Evolutionary conservation across 768 basidiomycete species (phyloP).

Genomic region (Sarcomyxa edulis): DNA sequence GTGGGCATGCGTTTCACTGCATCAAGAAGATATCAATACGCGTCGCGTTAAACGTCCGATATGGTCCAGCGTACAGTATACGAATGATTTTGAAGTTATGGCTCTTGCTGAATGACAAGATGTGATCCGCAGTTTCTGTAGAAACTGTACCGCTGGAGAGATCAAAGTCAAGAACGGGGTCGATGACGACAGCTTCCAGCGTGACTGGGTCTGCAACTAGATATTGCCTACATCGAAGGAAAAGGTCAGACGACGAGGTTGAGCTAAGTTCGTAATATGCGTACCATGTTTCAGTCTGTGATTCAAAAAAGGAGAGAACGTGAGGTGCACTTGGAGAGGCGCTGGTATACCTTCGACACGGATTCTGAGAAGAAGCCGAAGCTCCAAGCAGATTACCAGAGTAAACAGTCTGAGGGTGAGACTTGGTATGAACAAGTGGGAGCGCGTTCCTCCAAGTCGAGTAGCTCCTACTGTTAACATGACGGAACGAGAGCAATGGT

Average conservation of each 20-base stretch:
- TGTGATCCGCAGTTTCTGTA: constrained; percentile 25
- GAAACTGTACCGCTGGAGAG: constrained; percentile 21
- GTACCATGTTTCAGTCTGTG: constrained; percentile 18
- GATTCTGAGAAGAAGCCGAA: no score
- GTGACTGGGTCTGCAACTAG: constrained; percentile 54
- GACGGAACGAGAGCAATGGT: no score
- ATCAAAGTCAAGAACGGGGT: constrained; percentile 30
- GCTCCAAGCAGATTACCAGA: no score
- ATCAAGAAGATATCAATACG: neutral
- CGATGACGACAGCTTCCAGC: constrained; percentile 33
- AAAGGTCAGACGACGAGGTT: no score
- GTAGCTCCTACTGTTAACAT: no score
- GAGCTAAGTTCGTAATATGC: no score
- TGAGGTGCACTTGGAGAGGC: constrained; percentile 9
- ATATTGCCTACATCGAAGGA: no score
- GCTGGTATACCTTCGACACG: constrained; percentile 12
- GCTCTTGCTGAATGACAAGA: constrained; percentile 23
- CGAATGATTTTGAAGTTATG: constrained; percentile 23
- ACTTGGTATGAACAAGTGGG: no score
- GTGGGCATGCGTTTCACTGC: constrained; percentile 32
- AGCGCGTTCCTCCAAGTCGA: no score
- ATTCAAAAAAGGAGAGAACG: constrained; percentile 19
- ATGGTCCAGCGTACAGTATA: constrained; percentile 21
- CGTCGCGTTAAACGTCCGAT: neutral
- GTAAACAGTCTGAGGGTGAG: no score